Evolutionary conservation across 2,329 filamentous ascomycete species (phyloP), one percentile per base, ranked within the genome.

Genomic region (Xylaria hypoxylon): DNA sequence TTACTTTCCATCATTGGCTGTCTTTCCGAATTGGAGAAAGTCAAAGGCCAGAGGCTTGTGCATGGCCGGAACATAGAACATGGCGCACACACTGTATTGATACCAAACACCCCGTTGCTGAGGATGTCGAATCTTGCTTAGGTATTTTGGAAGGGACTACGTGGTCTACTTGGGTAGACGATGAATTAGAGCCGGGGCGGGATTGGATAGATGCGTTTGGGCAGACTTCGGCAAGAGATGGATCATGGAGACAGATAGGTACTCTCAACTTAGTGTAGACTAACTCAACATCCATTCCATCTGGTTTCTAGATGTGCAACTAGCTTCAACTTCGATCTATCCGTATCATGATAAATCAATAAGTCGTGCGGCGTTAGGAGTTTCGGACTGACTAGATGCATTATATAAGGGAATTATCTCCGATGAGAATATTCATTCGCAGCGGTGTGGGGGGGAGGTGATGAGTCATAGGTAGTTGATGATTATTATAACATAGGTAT

Each of bases 51-150:
- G 17, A 15, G n/a, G 35, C 38, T 52, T 52, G 33, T 17, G 22
- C 59, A 47, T 53, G 17, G 24, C 35, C 40, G 45, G 51, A 33
- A 48, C 19, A 53, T 64, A 48, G 5, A 22, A 50, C 51, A 59
- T 38, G 55, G 55, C 50, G 38, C 61, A 61, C 31, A 62, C 26
- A 50, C 52, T 56, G 44, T 51, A 55, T 24, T 26, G 52, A 62
- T 65, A 65, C 60, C 42, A 64, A 26, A 51, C 38, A 42, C 42
- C 35, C 57, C 17, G 52, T 55, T 65, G 64, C 61, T 62, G 53
- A 67, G 67, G 64, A 67, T 44, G 64, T 64, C 67, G 45, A 67
- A 59, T 67, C 64, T 67, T 69, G 67, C 47, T 57, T 33, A 40
- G 10, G 10, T 52, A 17, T 42, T 40, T 45, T 28, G 52, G 52